Percentiles rank a stretch among this genome's conserved stretches.
phyloP scores from a whole-genome alignment of 2,329 filamentous ascomycete genomes.

The Aureobasidium sp. region DNA sequence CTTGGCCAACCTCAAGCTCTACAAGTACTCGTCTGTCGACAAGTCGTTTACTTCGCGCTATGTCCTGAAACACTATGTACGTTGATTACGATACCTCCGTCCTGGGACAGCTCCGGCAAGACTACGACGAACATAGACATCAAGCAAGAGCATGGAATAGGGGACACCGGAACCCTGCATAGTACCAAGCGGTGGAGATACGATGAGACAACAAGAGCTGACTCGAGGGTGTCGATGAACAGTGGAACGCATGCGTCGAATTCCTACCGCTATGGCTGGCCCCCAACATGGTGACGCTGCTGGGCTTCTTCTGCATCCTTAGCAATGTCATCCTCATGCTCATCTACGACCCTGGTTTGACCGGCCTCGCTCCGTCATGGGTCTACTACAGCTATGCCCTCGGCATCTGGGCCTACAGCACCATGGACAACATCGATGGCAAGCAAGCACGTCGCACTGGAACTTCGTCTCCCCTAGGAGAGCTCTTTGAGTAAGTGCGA shows the following conservation, averaged over 20 bases:
- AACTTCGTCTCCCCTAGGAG: slow-evolving; percentile 87
- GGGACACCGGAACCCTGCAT: neutral
- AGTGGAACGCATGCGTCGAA: slow-evolving; percentile 97
- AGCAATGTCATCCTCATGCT: slow-evolving; percentile 68
- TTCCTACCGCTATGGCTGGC: slow-evolving; percentile 91
- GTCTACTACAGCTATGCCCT: slow-evolving; percentile 93
- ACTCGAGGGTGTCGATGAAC: slow-evolving; percentile 17
- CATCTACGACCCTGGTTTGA: slow-evolving; percentile 77
- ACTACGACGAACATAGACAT: neutral
- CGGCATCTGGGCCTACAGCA: slow-evolving; percentile 96
- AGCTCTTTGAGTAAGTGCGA: slow-evolving; percentile 72
- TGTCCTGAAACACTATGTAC: slow-evolving; percentile 89
- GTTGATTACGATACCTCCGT: slow-evolving; percentile 25
- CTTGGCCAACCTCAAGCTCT: slow-evolving; percentile 80
- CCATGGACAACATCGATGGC: slow-evolving; percentile 97
- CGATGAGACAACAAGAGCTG: neutral
- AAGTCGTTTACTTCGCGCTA: slow-evolving; percentile 90
- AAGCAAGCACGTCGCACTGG: slow-evolving; percentile 94
- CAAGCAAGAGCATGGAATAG: slow-evolving; percentile 4
- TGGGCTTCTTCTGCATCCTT: slow-evolving; percentile 92
- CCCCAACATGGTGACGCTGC: slow-evolving; percentile 91
- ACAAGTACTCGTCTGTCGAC: slow-evolving; percentile 97
- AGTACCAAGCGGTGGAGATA: neutral
- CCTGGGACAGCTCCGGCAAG: neutral
- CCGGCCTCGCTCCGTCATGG: slow-evolving; percentile 82